These are phyloP conservation scores for Acanthamoeba culbertsoni DNA, from an alignment of 208 protist species.

Conservation along the genomic window DNA sequence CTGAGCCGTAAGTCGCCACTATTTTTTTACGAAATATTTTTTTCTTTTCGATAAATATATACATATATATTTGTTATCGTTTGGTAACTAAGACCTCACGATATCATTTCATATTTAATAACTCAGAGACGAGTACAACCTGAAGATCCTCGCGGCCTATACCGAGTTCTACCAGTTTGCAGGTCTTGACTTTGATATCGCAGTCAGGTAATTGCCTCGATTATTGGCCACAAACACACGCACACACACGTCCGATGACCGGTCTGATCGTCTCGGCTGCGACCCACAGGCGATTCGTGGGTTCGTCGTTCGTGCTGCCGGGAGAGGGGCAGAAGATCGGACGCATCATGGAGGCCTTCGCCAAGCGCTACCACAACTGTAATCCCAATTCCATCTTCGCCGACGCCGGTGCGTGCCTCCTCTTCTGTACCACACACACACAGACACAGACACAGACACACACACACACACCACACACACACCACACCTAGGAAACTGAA, in stretches of 20 bases:
- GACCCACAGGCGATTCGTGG: not conserved
- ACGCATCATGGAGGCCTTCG: constrained; percentile 95
- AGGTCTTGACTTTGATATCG: not conserved
- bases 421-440: not conserved
- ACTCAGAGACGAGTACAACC: not conserved
- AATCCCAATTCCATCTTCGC: constrained; percentile 86
- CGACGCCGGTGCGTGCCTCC: constrained; percentile 73
- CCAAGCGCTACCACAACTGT: constrained; percentile 88
- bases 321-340: constrained; percentile 97
- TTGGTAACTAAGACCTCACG: not conserved
- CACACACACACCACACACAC: too few species aligned
- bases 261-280: too few species aligned
- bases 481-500: too few species aligned
- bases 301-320: constrained; percentile 80
- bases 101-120: not conserved
- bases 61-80: not conserved
- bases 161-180: not conserved
- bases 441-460: too few species aligned
- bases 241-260: too few species aligned
- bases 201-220: not conserved
- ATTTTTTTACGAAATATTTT: not conserved
- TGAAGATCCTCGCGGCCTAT: not conserved
- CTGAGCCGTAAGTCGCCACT: not conserved
- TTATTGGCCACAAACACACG: too few species aligned
- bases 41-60: not conserved